Base-by-base conservation (phyloP, 306 rosid species). In the Alnus rubra region DNA sequence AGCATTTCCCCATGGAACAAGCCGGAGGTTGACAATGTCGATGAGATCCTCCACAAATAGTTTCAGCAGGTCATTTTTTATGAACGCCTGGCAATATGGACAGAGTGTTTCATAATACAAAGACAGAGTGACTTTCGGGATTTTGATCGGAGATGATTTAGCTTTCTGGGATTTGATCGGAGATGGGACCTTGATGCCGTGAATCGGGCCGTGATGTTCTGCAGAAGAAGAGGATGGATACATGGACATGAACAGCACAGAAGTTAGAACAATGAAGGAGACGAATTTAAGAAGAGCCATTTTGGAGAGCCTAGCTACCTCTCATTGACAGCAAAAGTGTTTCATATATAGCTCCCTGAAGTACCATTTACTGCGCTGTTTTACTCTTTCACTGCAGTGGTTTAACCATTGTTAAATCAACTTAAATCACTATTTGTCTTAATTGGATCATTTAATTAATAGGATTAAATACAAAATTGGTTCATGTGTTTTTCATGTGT, bases 1-100 rank as follows among this genome's bases (percentile, higher is more conserved):
- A 44, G 74, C 74, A 70, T 47, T 70, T 19, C 58, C 58, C 15
- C 50, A 70, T 44, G 58, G 74, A 49, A 48, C 56, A 19, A 70
- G 74, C 16, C 6, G 3, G 39, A 70, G 55, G 13, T 70, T 48
- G 35, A 49, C 37, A 49, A 70, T 48, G 58, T 7, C 16, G 6
- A 44, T 48, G 14, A 70, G 37, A 28, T 70, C 74, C 39, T n/a
- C 52, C 37, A 4, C 9, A 28, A 70, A 70, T 4, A 70, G 3
- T 5, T 48, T 48, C 37, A 49, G 9, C 4, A 70, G 74, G 42
- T 48, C 35, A 12, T 5, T 70, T 50, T 42, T 30, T 23, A 70
- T 70, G 74, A 70, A 70, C 15, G 19, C 55, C 15, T 1, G 30
- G 30, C 74, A 5, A 48, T 4, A n/a, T 70, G 55, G 56, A 48